Evolutionary conservation across 2,329 filamentous ascomycete genomes (phyloP), one percentile per base, ranked within the genome.

Genomic region (Talaromyces albobiverticillius): DNA sequence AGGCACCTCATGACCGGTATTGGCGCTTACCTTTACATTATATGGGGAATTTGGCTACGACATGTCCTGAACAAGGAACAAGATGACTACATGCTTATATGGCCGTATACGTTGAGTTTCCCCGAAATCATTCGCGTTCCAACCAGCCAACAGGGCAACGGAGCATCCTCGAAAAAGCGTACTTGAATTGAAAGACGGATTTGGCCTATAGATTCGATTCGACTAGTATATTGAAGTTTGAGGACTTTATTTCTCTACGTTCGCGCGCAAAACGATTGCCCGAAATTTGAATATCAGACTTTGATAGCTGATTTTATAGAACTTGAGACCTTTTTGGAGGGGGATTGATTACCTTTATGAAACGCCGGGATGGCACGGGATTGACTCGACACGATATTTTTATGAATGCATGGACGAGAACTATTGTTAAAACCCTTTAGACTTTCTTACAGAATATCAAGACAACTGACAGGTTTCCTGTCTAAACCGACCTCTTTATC

Each of bases 21-120:
- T 32, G 90, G 90, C 67, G 89, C 89, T 14, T 95, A 95, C 70
- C 88, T 87, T 66, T 90, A 93, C 67, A 90, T 95, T 61, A 77
- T 84, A 13, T 95, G 90, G 89, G 87, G 89, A 13, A 84, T 92
- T 23, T 93, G 89, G 86, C 78, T 94, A 16, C 82, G 89, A 38
- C 85, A 87, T 58, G 90, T 88, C 62, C 74, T 94, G 47, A 89
- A 91, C 58, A 83, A 84, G 3, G 79, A 79, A 43, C 87, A 90
- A 64, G 82, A 88, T 40, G 83, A 91, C 64, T 94, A 85, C 65
- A 77, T 81, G 62, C 73, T 94, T 53, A 64, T 81, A 49, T 95
- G 90, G 89, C 82, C 85, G 1, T 82, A 79, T 22, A 60, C 83
- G 13, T 78, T 83, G 61, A 80, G 76, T 6, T 82, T 84, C 57